Base-by-base conservation (phyloP, 2,329 filamentous ascomycete species). In the Arachnomyces sp. region DNA sequence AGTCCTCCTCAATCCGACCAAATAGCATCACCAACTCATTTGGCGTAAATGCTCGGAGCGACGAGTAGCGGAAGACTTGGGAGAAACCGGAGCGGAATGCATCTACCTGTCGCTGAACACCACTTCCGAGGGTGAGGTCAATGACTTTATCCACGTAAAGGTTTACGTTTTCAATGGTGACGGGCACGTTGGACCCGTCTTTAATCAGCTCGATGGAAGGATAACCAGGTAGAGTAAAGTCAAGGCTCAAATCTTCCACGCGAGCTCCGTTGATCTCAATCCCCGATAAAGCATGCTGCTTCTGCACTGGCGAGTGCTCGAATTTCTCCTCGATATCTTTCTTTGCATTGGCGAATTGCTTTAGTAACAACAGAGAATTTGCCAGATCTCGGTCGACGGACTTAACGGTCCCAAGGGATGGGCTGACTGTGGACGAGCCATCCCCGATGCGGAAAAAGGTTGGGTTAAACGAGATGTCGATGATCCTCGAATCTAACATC, bases 401-500 rank as follows among this genome's bases (percentile, higher is more conserved):
- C 60, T 89, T 93, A 35, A 98, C 81, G 1, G 92, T 86, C 4
- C 87, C 88, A 6, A 98, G 73, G 0, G 89, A 95, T 9, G 89
- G 88, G 15, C 80, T 80, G 3, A 95, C 80, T 0, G 78, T 68
- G 12, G 69, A 69, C 11, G 69, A 74, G 33, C 73, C 77, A 52
- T 93, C 85, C 12, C 86, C 86, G 48, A 95, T 85, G 43, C 90
- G 86, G 80, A 98, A 98, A 69, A 98, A 95, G 4, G 88, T 94
- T 2, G 92, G 86, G 58, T 95, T 98, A 66, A 98, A 92, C 41
- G 90, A 92, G 50, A 98, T 81, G 55, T 98, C 92, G 51, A 98
- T 95, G 59, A 98, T 96, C 39, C 92, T 80, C 1, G 90, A 95
- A 60, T 98, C 92, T 39, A 98, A 82, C 92, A 98, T 96, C 0